Evolutionary conservation across 2,329 filamentous ascomycete species (phyloP), one percentile per base, ranked within the genome.

Genomic region (Alternaria consortialis): DNA sequence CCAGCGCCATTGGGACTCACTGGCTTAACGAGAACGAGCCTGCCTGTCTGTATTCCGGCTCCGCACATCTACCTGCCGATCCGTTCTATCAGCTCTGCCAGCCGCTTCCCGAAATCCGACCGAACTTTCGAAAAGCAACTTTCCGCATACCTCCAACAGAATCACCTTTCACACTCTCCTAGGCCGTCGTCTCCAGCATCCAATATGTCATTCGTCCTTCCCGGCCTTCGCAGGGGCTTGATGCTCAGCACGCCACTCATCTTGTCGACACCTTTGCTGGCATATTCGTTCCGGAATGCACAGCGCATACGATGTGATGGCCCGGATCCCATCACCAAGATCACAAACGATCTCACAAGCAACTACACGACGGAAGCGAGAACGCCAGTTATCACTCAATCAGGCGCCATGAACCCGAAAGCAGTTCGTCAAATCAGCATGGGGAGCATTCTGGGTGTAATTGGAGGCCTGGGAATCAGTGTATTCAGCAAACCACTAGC

Each of bases 401-500:
- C 74, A 12, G 81, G 81, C 2, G 70, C 74, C 1, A 63, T 80
- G 25, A 84, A 84, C 60, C 75, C 79, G 1, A 65, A 70, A 12
- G 78, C 79, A 2, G 70, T 83, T 27, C 74, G 79, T 52, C 82
- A 85, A 66, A 69, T 84, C 46, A 82, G 79, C 53, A 68, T 79
- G 55, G 83, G 83, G 5, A 83, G 81, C 60, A 81, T 84, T 61
- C 64, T 82, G 31, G 83, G 74, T 4, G 67, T 78, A 32, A 43
- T 78, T 9, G 79, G 84, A 3, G 90, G 90, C 1, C 70, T 94
- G 32, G 80, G 89, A 0, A 84, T 93, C 27, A 88, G 88, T 60
- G 81, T 90, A 15, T 92, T 94, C 76, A 92, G 90, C 8, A 87
- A 87, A 73, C 87, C 89, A 1, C 80, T 94, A 48, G 89, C 90